phyloP scores from a whole-genome alignment of 2,329 filamentous ascomycete genomes.

The Neurospora sp. region DNA sequence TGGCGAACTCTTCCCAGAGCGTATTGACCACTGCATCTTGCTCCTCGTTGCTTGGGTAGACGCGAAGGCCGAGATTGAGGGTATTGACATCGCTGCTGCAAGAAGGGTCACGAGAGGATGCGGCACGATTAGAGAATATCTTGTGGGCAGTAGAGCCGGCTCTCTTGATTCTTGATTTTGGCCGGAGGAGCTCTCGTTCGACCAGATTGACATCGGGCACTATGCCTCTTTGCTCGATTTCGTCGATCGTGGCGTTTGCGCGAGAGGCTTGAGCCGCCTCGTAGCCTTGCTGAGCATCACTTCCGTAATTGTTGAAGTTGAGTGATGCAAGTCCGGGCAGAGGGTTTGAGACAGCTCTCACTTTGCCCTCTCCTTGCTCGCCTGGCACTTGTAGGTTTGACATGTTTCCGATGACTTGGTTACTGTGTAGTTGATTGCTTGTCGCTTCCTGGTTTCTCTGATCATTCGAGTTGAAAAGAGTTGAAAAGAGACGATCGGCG shows the following conservation, averaged over 20 bases:
- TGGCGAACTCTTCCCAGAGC: not conserved
- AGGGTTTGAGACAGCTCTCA: not conserved
- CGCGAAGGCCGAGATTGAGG: not conserved
- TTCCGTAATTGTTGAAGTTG: not conserved
- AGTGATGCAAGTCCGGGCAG: not conserved
- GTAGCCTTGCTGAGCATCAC: conserved; percentile 3
- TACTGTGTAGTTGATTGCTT: not conserved
- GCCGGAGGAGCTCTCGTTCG: conserved; percentile 1
- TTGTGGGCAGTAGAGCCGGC: conserved; percentile 1
- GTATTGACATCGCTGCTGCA: not conserved
- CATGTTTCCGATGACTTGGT: not conserved
- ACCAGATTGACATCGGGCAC: conserved; percentile 7
- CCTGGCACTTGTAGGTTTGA: not conserved
- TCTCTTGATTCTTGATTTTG: conserved; percentile 2
- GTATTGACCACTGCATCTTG: not conserved
- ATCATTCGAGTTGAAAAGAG: not conserved
- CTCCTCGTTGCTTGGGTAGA: not conserved
- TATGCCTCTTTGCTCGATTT: conserved; percentile 13
- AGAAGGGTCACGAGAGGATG: not conserved
- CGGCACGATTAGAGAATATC: conserved; percentile 1
- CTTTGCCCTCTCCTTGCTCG: not conserved
- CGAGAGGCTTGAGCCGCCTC: conserved; percentile 6
- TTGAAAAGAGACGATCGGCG: not conserved
- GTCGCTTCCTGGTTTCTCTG: not conserved
- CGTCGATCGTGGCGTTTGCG: conserved; percentile 9